Conservation (phyloP, 192 early-diverging fungal species). For the Coemansia sp. region DNA sequence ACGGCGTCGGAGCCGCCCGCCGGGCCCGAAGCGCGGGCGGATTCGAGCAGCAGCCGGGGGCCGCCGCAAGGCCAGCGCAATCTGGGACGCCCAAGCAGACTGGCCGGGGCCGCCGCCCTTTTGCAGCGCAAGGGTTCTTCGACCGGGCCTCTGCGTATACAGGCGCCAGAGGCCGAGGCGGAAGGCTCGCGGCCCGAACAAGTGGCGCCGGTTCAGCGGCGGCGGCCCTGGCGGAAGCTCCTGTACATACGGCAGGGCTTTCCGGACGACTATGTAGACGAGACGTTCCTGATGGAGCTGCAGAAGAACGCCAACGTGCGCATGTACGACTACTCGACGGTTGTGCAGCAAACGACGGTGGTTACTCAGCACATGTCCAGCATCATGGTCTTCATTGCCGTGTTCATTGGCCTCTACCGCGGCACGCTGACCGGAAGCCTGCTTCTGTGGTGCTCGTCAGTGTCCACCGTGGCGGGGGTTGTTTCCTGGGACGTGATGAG, state of each 20-base stretch:
- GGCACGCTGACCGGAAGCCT: slow-evolving; percentile 51
- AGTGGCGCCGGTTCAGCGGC: slow-evolving; percentile 1
- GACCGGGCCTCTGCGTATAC: no score
- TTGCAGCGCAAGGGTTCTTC: no score
- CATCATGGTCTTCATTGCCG: slow-evolving; percentile 80
- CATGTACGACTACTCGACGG: slow-evolving; percentile 73
- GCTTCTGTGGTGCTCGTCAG: slow-evolving; percentile 55
- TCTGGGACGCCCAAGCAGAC: no score
- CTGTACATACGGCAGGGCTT: slow-evolving; percentile 85
- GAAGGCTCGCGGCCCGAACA: no score
- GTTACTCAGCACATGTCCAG: slow-evolving; percentile 83
- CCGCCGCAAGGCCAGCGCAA: no score
- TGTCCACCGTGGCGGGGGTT: slow-evolving; percentile 58
- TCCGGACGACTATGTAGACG: slow-evolving; percentile 89
- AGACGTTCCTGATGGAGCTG: slow-evolving; percentile 78
- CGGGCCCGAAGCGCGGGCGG: no score
- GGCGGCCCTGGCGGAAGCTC: slow-evolving; percentile 64
- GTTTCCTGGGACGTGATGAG: slow-evolving; percentile 60
- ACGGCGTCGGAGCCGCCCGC: background rate
- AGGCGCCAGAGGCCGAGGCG: no score
- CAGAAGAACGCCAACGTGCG: slow-evolving; percentile 89
- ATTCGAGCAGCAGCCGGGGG: no score
- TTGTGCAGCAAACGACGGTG: slow-evolving; percentile 66
- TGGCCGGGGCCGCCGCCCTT: no score
- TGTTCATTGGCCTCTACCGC: slow-evolving; percentile 73